These are phyloP conservation scores for Porogramme epimiltina DNA, from an alignment of 1,284 basidiomycete genomes.

Conservation along the genomic window DNA sequence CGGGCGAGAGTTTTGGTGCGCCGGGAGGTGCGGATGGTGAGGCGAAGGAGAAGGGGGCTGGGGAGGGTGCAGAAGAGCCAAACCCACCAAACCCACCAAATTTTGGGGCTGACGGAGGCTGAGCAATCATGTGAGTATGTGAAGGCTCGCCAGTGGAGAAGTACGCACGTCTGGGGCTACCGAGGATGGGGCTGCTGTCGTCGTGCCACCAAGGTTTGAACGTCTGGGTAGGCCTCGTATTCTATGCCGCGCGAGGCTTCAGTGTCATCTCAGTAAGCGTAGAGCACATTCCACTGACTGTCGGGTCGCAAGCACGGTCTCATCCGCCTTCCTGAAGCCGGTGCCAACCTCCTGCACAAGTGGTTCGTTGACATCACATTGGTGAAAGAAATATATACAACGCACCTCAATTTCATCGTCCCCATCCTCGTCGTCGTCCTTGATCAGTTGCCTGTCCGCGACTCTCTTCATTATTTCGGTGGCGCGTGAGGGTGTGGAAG, in stretches of 20 bases:
- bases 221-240: constrained; percentile 63
- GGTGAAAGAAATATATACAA: neutral
- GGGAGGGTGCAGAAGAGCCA: constrained; percentile 31
- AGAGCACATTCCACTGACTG: constrained; percentile 42
- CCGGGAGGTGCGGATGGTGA: constrained; percentile 12
- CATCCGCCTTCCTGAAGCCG: constrained; percentile 60
- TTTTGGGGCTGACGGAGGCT: constrained; percentile 30
- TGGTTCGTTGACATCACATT: neutral
- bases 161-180: constrained; percentile 5
- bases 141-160: neutral
- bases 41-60: constrained; percentile 22
- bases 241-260: constrained; percentile 34
- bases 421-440: constrained; percentile 52
- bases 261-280: neutral
- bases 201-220: neutral
- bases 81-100: constrained; percentile 53
- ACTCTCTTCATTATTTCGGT: constrained; percentile 83
- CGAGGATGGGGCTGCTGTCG: constrained; percentile 4
- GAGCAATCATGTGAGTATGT: neutral
- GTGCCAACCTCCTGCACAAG: constrained; percentile 43
- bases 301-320: constrained; percentile 49
- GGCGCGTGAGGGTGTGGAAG: too few species aligned
- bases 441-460: constrained; percentile 73
- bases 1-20: constrained; percentile 7
- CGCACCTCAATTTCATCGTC: constrained; percentile 41